Evolutionary conservation across 2,329 filamentous ascomycete species (phyloP), one percentile per base, ranked within the genome.

Genomic region (Xylariaceae sp.): DNA sequence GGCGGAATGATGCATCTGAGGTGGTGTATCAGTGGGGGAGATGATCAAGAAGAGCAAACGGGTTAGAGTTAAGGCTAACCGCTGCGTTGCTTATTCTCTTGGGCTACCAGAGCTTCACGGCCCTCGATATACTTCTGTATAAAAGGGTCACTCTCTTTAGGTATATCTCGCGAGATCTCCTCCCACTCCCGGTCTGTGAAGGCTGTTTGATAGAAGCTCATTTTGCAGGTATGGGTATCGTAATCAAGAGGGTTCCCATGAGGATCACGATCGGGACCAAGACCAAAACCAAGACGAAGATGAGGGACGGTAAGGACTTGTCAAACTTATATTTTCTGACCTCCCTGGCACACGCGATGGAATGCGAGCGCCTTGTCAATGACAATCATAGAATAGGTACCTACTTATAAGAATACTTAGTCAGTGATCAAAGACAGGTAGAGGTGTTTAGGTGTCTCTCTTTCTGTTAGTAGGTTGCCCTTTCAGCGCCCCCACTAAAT

Each of bases 71-170:
- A 41, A 9, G 59, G 76, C 81, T 60, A 72, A 89, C 91, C 92
- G 71, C 91, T 92, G 56, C 93, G 86, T 67, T 90, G 84, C 67
- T 87, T 89, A 73, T 90, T 88, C 73, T 98, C 95, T 70, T 96
- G 84, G 18, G 81, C 80, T 54, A 96, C 89, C 50, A 98, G 81
- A 21, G 85, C 86, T 65, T 88, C 82, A 48, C 93, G 85, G 20
- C 91, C 91, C 43, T 84, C 75, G 40, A 96, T 77, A 69, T 96
- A 97, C 70, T 93, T 86, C 66, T 91, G 85, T 45, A 97, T 83
- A 72, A 96, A 92, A 0, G 88, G 85, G 66, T 96, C 91, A 9
- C 83, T 76, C 19, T 74, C 74, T 1, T 74, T 73, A 3, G 86
- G 86, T 40, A 89, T 74, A n/a, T 81, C 83, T 56, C 79, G 72